Evolutionary conservation across 2,329 filamentous ascomycete genomes (phyloP).

Genomic region (Colletotrichum camelliae): DNA sequence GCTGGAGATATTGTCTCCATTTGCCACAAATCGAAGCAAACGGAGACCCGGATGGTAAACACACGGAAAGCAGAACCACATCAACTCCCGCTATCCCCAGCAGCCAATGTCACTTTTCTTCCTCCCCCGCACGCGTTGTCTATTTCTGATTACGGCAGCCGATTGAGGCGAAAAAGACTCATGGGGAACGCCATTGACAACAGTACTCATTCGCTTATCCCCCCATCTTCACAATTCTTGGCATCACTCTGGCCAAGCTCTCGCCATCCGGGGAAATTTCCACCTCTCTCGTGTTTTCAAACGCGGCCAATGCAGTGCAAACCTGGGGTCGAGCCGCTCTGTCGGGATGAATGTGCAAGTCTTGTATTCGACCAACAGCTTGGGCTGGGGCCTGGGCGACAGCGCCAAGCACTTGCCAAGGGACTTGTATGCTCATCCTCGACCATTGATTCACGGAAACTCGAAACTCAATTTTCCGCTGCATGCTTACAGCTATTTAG

Average conservation of each 20-base stretch:
- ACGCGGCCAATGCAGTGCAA: background rate
- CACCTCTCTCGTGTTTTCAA: slow-evolving; percentile 6
- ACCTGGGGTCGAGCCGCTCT: background rate
- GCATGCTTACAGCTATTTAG: background rate
- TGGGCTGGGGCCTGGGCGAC: background rate
- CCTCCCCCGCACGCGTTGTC: background rate
- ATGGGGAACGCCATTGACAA: fast-evolving
- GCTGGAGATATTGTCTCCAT: too few species aligned
- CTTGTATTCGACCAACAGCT: background rate
- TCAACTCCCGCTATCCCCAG: background rate
- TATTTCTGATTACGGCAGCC: background rate
- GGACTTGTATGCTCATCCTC: background rate
- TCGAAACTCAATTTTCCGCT: background rate
- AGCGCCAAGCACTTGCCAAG: slow-evolving; percentile 18
- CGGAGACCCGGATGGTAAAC: too few species aligned
- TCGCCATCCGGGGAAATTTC: background rate
- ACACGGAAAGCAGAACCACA: background rate
- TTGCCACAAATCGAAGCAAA: too few species aligned
- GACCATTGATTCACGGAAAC: slow-evolving; percentile 18
- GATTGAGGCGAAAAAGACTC: fast-evolving
- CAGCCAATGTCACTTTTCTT: background rate
- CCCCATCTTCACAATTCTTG: background rate
- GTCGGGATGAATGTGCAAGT: background rate
- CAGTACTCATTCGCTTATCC: background rate
- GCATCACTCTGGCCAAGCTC: background rate